Base-by-base conservation (phyloP, 2,329 filamentous ascomycete genomes). In the Dissoconium aciculare region DNA sequence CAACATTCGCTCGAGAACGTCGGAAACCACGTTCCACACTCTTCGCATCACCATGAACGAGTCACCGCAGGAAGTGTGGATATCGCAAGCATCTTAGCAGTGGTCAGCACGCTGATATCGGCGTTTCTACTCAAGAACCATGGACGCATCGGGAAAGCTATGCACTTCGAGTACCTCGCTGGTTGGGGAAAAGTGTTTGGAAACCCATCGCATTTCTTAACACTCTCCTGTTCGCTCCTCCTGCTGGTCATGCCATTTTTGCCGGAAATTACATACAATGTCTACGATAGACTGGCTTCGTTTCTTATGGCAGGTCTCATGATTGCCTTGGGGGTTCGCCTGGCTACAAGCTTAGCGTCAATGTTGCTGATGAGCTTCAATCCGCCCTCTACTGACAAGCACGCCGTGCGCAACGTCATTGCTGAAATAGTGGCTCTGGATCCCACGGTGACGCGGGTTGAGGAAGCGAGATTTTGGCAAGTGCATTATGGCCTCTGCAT, bases 381-480 rank as follows among this genome's bases (percentile, higher is more conserved):
- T 17, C 65, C 66, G 8, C 43, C 47, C 3, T 46, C 64, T 9
- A 34, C 34, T 8, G 41, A 49, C 27, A 42, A 40, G 23, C 53
- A 55, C 13, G 64, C 71, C 3, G 74, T 89, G 2, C 66, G 71
- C 3, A 74, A 77, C 13, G 76, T 93, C n/a, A 65, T 94, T 46
- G 70, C 71, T 33, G 83, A 92, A 53, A 85, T 98, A 30, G 77
- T 40, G 6, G 37, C 84, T 52, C 68, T 74, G 2, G 84, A 94
- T 46, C 73, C 79, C 2, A 68, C 69, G 33, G 74, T 95, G 15
- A 69, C 69, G 26, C 68, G 69, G 1, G 74, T 98, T 27, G 82
- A 94, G 35, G 85, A 94, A 49, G 87, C 85, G 2, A 76, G 84
- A 51, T 93, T 98, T 56, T 98, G 89, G 89, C 89, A 98, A 60